Base-by-base conservation (phyloP, 352 stramenopile species). In the Pythium aristosporum region DNA sequence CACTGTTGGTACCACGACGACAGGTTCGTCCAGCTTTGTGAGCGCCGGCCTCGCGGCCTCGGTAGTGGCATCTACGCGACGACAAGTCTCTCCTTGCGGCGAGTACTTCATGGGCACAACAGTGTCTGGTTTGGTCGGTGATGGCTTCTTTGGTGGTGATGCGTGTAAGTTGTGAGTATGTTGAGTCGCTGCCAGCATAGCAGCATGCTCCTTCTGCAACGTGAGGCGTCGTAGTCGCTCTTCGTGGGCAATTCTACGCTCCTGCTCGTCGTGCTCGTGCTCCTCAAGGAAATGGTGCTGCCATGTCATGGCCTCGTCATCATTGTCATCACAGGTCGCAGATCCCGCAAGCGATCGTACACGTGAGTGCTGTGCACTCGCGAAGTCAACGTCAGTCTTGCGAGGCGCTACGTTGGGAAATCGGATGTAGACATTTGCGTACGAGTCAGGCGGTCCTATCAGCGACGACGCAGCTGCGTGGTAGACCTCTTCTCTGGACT, bases 391-490 rank as follows among this genome's bases (percentile, higher is more conserved):
- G 1, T 64, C 67, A 18, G 67, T 74, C 2, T 67, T 64, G 7
- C 73, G 67, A 0, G 82, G 80, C 12, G 63, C 20, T 1, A 87
- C 57, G 20, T 80, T 62, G 1, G 80, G 82, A 48, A 91, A 91
- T 46, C 89, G 82, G 32, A 91, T 72, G 52, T 87, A 87, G 36
- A 78, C 67, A 42, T 69, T 89, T 5, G 18, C 30, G 47, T 54
- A 73, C 18, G 60, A 63, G 10, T 57, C 41, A 13, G 47, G 25
- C 18, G 9, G 15, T 42, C 25, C 49, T 42, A 13, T 20, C 6
- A 28, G 8, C 20, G 47, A 2, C 47, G 30, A 53, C 16, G 47
- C 18, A 8, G 23, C 15, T 16, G 16, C 30, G 9, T 53, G 11
- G n/a, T n/a, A 53, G 47, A 16, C 11, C 11, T 32, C 18, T 20